Percentiles rank a stretch among this genome's conserved stretches.
phyloP scores from a whole-genome alignment of 2,329 filamentous ascomycete genomes.

The Nemania sp. region DNA sequence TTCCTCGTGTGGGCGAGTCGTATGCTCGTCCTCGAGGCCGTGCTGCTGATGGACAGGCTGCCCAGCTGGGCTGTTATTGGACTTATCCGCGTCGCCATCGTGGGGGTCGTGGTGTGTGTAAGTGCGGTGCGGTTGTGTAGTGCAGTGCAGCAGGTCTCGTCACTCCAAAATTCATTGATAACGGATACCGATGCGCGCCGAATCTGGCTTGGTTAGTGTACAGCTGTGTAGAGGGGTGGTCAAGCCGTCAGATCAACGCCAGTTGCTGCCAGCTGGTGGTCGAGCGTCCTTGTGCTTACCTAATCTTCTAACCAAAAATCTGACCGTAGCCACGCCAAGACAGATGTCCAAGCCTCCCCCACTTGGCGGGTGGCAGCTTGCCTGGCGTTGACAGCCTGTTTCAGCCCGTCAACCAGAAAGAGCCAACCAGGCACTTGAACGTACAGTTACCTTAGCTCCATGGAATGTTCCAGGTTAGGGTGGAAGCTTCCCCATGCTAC shows the following conservation, averaged over 20 bases:
- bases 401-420: slow-evolving; percentile 3
- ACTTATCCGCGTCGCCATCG: slow-evolving; percentile 46
- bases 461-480: slow-evolving; percentile 26
- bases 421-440: slow-evolving; percentile 4
- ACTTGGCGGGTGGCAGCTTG: not conserved
- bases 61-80: slow-evolving; percentile 44
- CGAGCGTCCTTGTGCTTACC: no score
- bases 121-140: not conserved
- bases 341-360: no score
- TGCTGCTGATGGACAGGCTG: slow-evolving; percentile 45
- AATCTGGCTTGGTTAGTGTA: not conserved
- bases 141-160: slow-evolving; percentile 10
- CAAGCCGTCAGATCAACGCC: no score
- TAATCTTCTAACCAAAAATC: no score
- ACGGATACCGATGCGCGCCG: not conserved
- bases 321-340: no score
- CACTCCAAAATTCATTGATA: slow-evolving; percentile 22
- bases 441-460: not conserved
- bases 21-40: slow-evolving; percentile 44
- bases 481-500: slow-evolving; percentile 32
- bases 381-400: slow-evolving; percentile 1
- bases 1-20: slow-evolving; percentile 41
- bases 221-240: no score
- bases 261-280: slow-evolving; percentile 8
- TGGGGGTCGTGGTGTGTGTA: slow-evolving; percentile 7